Evolutionary conservation across 2,329 filamentous ascomycete genomes (phyloP).

Genomic region (Arachnopeziza araneosa): DNA sequence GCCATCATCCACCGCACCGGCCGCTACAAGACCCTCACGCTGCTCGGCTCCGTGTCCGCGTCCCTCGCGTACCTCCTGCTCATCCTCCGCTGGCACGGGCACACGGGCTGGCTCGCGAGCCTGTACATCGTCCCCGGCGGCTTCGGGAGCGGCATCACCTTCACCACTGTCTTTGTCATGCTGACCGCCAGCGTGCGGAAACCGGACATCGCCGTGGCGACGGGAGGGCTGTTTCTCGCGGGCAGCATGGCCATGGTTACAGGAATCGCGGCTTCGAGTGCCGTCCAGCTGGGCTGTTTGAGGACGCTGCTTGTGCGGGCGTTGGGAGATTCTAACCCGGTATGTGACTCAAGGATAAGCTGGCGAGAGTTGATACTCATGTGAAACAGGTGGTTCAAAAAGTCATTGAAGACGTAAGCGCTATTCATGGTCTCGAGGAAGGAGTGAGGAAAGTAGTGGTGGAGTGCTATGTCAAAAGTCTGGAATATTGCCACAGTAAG

Average conservation of each 20-base stretch:
- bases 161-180: constrained; percentile 42
- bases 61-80: constrained; percentile 47
- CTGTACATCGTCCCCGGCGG: constrained; percentile 55
- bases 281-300: constrained; percentile 14
- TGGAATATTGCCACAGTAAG: constrained; percentile 21
- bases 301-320: background rate
- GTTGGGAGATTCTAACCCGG: background rate
- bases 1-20: constrained; percentile 42
- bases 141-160: constrained; percentile 43
- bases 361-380: background rate
- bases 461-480: constrained; percentile 20
- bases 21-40: constrained; percentile 50
- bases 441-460: constrained; percentile 15
- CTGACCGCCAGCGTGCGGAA: constrained; percentile 42
- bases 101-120: constrained; percentile 50
- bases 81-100: constrained; percentile 52
- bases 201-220: constrained; percentile 43
- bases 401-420: constrained; percentile 18
- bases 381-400: constrained; percentile 15
- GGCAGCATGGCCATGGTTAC: constrained; percentile 18
- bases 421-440: constrained; percentile 10
- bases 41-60: constrained; percentile 45
- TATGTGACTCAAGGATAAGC: background rate
- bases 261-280: constrained; percentile 19
- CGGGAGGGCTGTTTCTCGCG: constrained; percentile 41